These are phyloP conservation scores for Diplotaxis tenuifolia DNA, from an alignment of 345 rosid species.

Conservation along the genomic window DNA sequence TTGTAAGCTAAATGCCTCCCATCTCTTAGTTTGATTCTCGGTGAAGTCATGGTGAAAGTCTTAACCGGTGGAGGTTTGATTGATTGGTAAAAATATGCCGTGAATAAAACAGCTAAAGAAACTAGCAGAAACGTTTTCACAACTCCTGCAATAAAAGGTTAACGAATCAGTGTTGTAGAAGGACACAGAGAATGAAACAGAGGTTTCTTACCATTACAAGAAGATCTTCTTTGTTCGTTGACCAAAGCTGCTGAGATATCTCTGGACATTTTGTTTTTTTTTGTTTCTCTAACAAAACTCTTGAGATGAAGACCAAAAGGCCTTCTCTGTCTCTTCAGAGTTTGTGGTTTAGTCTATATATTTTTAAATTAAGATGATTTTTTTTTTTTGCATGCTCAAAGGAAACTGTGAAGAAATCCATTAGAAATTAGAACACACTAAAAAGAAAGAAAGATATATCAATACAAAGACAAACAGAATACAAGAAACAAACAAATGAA, in stretches of 20 bases:
- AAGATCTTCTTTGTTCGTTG: not conserved
- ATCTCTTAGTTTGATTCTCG: not conserved
- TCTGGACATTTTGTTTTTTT: not conserved
- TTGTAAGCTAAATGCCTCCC: not conserved
- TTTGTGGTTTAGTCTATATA: too few species aligned
- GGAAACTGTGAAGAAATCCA: not conserved
- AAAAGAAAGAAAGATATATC: not conserved
- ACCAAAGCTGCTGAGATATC: not conserved
- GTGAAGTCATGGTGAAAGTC: not conserved
- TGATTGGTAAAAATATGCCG: not conserved
- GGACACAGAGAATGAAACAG: not conserved
- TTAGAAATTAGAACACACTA: constrained; percentile 25
- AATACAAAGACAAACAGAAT: constrained; percentile 10
- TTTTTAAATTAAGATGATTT: not conserved
- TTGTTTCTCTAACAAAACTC: too few species aligned
- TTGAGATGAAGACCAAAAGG: too few species aligned
- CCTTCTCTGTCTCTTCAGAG: too few species aligned
- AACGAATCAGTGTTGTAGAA: not conserved
- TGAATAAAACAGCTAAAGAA: not conserved
- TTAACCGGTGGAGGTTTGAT: not conserved
- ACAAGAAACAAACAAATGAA: constrained; percentile 16
- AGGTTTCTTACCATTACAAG: not conserved
- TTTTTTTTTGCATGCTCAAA: not conserved
- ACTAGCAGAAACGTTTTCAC: not conserved
- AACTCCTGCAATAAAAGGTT: not conserved